Evolutionary conservation across 1,284 basidiomycete species (phyloP).

Genomic region (Ceratobasidium sp.): DNA sequence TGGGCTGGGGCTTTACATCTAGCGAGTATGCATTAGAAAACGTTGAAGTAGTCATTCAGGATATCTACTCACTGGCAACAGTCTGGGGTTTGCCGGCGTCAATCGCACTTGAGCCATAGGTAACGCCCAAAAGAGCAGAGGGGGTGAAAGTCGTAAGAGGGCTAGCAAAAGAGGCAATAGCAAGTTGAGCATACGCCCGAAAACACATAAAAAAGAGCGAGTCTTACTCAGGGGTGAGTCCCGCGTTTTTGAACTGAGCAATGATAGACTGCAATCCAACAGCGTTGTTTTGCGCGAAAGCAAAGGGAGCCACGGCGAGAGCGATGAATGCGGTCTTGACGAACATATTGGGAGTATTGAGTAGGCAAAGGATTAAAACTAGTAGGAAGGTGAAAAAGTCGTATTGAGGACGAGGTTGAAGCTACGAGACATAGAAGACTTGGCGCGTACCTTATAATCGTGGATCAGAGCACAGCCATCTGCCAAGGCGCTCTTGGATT

Average conservation of each 20-base stretch:
- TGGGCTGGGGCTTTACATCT: conserved; percentile 68
- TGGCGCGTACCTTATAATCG: conserved; percentile 22
- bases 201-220: neutral
- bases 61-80: conserved; percentile 61
- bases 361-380: conserved; percentile 6
- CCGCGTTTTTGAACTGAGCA: conserved; percentile 41
- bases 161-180: neutral
- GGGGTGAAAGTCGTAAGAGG: conserved; percentile 64
- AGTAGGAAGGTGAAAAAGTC: neutral
- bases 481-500: conserved; percentile 10
- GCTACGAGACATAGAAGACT: neutral
- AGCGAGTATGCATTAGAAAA: neutral
- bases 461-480: conserved; percentile 37
- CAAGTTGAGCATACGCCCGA: neutral
- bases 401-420: conserved; percentile 25
- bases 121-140: conserved; percentile 62
- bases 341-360: conserved; percentile 14
- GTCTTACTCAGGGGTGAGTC: conserved; percentile 28
- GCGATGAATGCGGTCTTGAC: conserved; percentile 36
- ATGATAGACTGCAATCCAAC: conserved; percentile 38
- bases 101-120: conserved; percentile 63
- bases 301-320: conserved; percentile 37
- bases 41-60: neutral
- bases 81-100: conserved; percentile 68
- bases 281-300: conserved; percentile 34